Evolutionary conservation across 495 filamentous ascomycete species (phyloP).

Genomic region (Staphylotrichum longicolle): DNA sequence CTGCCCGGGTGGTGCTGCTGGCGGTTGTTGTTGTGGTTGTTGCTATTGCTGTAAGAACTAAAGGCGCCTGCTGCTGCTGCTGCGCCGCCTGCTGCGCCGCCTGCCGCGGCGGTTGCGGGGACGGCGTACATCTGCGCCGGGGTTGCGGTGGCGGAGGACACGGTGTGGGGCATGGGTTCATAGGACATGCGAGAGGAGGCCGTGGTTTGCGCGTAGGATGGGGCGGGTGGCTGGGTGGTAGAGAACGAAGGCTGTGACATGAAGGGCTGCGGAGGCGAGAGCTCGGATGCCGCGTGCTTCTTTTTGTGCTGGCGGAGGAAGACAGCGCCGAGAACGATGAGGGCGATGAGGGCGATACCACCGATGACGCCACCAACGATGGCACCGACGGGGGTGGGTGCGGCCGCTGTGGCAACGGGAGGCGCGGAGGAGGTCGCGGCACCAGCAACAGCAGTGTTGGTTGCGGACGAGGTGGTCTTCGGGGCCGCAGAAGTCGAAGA

Average conservation of each 20-base stretch:
- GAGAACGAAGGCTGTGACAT: not conserved
- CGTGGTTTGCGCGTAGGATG: not conserved
- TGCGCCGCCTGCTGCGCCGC: not conserved
- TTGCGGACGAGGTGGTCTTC: not conserved
- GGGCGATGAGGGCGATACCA: constrained; percentile 43
- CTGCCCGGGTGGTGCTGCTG: not conserved
- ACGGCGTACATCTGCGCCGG: constrained; percentile 8
- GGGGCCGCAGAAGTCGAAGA: constrained; percentile 12
- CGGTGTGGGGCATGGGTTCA: not conserved
- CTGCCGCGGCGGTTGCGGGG: not conserved
- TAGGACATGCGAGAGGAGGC: not conserved
- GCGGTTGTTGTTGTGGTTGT: not conserved
- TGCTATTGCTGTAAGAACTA: constrained; percentile 5
- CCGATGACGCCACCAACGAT: constrained; percentile 53
- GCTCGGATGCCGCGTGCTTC: constrained; percentile 18
- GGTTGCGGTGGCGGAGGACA: not conserved
- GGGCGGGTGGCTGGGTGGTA: not conserved
- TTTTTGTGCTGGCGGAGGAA: constrained; percentile 40
- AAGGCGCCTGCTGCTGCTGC: constrained; percentile 22
- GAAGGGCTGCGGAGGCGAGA: constrained; percentile 2
- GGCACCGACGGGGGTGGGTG: constrained; percentile 39
- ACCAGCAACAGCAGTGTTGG: constrained; percentile 1
- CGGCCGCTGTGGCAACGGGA: not conserved
- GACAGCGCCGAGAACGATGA: constrained; percentile 41
- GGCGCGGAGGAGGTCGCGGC: constrained; percentile 6